A percentile compares a stretch with the other conserved stretches of the same genome.
Evolutionary conservation across 768 basidiomycete genomes (phyloP).

Genomic region (Mycena capillaripes): DNA sequence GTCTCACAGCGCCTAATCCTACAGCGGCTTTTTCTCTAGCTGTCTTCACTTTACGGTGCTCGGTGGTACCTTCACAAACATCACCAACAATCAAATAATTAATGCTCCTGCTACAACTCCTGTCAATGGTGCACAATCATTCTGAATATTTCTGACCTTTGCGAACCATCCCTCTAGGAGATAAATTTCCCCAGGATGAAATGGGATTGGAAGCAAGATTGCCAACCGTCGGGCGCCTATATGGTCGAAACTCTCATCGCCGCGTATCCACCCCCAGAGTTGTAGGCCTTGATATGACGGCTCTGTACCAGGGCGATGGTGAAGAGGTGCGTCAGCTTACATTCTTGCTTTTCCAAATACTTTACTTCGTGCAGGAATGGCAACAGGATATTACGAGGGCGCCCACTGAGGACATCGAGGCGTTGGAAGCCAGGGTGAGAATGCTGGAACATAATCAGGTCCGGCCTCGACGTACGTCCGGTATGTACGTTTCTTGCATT

Average conservation of each 20-base stretch:
- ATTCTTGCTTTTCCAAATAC: not conserved
- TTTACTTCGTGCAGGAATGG: not conserved
- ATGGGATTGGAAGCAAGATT: not conserved
- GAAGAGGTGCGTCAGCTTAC: not conserved
- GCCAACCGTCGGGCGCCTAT: not conserved
- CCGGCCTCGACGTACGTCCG: not conserved
- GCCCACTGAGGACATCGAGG: not conserved
- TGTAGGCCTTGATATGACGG: not conserved
- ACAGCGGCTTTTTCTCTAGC: not conserved
- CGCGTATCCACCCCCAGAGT: not conserved
- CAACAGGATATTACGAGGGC: not conserved
- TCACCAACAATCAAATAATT: not conserved
- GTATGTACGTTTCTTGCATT: not conserved
- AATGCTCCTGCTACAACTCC: not conserved
- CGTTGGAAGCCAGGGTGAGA: no score
- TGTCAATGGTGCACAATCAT: not conserved
- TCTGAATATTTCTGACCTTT: not conserved
- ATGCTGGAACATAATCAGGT: not conserved
- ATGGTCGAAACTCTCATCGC: not conserved
- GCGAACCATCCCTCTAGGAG: not conserved
- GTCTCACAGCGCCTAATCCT: not conserved
- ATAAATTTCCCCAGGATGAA: not conserved
- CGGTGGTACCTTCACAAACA: not conserved
- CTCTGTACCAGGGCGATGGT: not conserved
- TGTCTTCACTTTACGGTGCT: not conserved